Conservation (phyloP, 306 rosid genomes). For the Inga laurina region DNA sequence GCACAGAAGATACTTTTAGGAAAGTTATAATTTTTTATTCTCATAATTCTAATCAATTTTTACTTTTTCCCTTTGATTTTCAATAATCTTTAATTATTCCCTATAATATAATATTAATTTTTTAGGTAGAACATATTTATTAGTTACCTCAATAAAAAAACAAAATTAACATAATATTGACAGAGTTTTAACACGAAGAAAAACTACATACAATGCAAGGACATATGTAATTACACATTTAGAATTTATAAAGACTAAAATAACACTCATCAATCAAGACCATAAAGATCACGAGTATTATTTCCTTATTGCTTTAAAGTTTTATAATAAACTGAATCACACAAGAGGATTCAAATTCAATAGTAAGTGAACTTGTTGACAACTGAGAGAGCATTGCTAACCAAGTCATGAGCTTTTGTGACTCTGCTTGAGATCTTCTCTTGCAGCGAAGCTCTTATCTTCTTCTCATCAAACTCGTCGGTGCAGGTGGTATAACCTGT, state of each 20-base stretch:
- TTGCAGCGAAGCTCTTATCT: constrained; percentile 22
- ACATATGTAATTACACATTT: background rate
- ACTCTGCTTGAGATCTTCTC: constrained; percentile 19
- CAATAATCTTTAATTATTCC: background rate
- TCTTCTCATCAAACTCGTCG: constrained; percentile 44
- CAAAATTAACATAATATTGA: background rate
- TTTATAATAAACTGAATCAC: background rate
- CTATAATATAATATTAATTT: background rate
- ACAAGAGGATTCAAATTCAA: background rate
- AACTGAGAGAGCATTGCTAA: constrained; percentile 40
- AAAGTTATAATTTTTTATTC: background rate
- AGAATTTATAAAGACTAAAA: background rate
- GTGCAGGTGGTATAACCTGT: constrained; percentile 44
- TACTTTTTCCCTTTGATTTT: background rate
- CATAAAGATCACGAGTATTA: background rate
- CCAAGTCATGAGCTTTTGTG: background rate
- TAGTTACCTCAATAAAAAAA: background rate
- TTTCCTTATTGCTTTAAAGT: too few relatives aligned
- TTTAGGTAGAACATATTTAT: background rate
- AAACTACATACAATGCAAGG: background rate
- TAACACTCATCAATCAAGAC: background rate
- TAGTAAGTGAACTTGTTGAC: constrained; percentile 24
- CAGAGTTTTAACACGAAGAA: background rate
- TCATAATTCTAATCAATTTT: background rate
- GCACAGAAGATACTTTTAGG: background rate